Base-by-base conservation (phyloP, 352 stramenopile species). In the Pythium brassicae region DNA sequence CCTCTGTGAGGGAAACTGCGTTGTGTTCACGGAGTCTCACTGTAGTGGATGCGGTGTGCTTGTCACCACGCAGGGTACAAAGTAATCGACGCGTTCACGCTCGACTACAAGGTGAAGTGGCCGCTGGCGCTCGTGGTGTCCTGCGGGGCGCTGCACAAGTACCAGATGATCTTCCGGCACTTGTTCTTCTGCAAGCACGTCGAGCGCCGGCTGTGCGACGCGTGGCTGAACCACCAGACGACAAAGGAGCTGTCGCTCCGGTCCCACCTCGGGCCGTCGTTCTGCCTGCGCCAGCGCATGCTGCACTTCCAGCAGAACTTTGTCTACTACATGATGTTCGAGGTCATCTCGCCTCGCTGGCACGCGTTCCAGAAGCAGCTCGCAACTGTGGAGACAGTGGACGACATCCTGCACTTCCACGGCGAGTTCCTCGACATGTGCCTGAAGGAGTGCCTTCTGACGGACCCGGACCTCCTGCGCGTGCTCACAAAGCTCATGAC, bases 111-210 rank as follows among this genome's bases (percentile, higher is more conserved):
- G 26, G 94, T 99, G 27, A 87, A 87, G n/a, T 99, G 97, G 87
- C 97, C 97, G 27, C 70, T 98, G 0, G 98, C 95, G 10, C 79
- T 99, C n/a, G 85, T 99, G 4, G 83, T 99, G 12, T 99, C 95
- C 0, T 86, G 87, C 34, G 84, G 89, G 2, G 85, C 86, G 9
- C 66, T 99, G 47, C 93, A 85, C 19, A 99, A 98, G 72, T 99
- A 99, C 68, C 96, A 99, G 70, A 94, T 99, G 68, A 85, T 99
- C 19, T 99, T 99, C 63, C 92, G 97, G 0, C 96, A 99, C 54
- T 74, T 99, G 3, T 99, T 99, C 73, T 99, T 99, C 67, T 97
- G 91, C 63, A 99, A 99, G 72, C 95, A 99, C 70, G 97, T 99
- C 5, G 96, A 99, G 73, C 87, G 95, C 12, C 79, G 92, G 32